Conservation (phyloP, 345 rosid species). For the Rhodamnia rubescens region DNA sequence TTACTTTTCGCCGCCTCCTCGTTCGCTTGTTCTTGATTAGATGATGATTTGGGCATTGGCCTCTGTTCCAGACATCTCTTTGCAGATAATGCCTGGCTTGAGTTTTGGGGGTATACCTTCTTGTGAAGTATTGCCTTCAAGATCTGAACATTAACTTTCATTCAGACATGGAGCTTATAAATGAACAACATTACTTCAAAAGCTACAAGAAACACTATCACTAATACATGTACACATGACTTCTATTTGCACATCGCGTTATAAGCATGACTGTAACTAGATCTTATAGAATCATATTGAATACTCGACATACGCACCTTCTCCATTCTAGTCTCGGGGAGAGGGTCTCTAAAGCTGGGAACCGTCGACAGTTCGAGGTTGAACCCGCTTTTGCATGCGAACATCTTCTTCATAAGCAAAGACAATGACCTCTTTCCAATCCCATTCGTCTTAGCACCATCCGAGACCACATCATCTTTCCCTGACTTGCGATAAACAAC, state of each 20-base stretch:
- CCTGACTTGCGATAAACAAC: neutral
- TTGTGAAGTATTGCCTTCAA: conserved; percentile 55
- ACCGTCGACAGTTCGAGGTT: conserved; percentile 25
- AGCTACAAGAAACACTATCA: neutral
- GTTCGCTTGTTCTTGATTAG: conserved; percentile 13
- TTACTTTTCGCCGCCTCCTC: conserved; percentile 31
- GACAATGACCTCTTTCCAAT: conserved; percentile 41
- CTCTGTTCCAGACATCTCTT: conserved; percentile 31
- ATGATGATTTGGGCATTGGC: conserved; percentile 2
- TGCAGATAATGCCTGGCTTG: conserved; percentile 12
- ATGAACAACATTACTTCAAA: neutral
- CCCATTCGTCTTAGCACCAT: conserved; percentile 1
- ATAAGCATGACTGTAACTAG: neutral
- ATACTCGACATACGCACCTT: conserved; percentile 30
- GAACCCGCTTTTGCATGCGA: conserved; percentile 53
- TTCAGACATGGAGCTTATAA: neutral
- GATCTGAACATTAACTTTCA: conserved; percentile 18
- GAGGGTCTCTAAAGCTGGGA: conserved; percentile 41
- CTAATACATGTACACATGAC: neutral
- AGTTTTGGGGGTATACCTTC: conserved; percentile 58
- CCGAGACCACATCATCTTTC: neutral
- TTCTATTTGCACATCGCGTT: neutral
- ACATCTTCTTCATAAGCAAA: conserved; percentile 57
- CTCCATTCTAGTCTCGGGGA: conserved; percentile 46
- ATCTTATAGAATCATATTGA: too few species aligned